Percentiles rank a stretch among this genome's conserved stretches.
These are phyloP conservation scores for Leccinum fibrillosum DNA, from an alignment of 768 basidiomycete genomes.

Conservation along the genomic window DNA sequence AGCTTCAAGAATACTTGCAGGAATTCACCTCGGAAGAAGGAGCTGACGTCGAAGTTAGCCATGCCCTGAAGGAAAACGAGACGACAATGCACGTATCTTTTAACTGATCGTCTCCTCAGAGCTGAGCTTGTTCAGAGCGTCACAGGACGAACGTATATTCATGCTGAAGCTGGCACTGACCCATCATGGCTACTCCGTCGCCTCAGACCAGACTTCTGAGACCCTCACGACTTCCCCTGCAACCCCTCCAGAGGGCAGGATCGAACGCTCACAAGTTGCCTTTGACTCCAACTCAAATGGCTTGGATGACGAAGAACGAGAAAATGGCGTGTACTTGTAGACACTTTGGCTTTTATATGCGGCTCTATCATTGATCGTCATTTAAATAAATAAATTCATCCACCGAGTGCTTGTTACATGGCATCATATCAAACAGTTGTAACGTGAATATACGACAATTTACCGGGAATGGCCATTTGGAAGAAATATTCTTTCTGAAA, in stretches of 20 bases:
- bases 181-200: conserved; percentile 54
- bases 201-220: conserved; percentile 17
- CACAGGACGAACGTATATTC: conserved; percentile 72
- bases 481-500: background rate
- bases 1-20: conserved; percentile 47
- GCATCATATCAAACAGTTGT: background rate
- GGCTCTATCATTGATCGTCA: background rate
- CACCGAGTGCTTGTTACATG: background rate
- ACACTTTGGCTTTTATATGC: background rate
- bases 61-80: conserved; percentile 70
- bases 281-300: conserved; percentile 12
- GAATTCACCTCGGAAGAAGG: conserved; percentile 30
- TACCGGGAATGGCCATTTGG: background rate
- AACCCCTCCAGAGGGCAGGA: background rate
- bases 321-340: conserved; percentile 30
- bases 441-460: background rate
- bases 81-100: conserved; percentile 56
- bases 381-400: conserved; percentile 1
- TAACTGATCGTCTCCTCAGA: conserved; percentile 1
- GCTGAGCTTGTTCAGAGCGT: conserved; percentile 47
- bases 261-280: conserved; percentile 2
- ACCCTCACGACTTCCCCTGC: background rate
- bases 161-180: conserved; percentile 65
- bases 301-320: conserved; percentile 13
- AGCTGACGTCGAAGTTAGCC: conserved; percentile 54